phyloP scores from a whole-genome alignment of 768 basidiomycete genomes.

The Leccinum variicolor region DNA sequence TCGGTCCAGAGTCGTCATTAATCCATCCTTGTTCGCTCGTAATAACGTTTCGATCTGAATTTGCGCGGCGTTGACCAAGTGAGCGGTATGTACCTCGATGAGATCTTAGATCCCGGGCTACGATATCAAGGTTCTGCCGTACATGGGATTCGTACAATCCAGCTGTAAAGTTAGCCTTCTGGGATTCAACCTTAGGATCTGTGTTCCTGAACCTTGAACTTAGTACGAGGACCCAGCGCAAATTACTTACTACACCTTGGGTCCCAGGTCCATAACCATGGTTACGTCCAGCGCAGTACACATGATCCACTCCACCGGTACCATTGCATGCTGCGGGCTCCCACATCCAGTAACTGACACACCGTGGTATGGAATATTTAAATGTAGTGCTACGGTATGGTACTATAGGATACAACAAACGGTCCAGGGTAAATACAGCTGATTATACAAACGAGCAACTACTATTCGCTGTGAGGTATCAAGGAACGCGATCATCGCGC shows the following conservation, averaged over 20 bases:
- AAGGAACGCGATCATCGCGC: background rate
- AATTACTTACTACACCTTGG: background rate
- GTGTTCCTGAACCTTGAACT: background rate
- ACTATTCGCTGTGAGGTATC: slow-evolving; percentile 10
- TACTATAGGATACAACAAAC: slow-evolving; percentile 16
- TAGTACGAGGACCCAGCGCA: background rate
- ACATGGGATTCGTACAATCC: slow-evolving; percentile 2
- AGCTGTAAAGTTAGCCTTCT: background rate
- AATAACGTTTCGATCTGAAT: background rate
- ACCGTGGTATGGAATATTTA: background rate
- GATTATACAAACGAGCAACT: background rate
- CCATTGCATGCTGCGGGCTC: background rate
- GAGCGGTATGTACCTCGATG: background rate
- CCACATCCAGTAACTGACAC: background rate
- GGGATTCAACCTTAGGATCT: slow-evolving; percentile 10
- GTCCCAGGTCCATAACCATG: background rate
- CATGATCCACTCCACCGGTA: background rate
- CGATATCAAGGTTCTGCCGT: slow-evolving; percentile 8
- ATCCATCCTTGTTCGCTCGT: background rate
- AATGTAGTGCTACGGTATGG: background rate
- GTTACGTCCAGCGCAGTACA: background rate
- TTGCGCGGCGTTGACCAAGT: background rate
- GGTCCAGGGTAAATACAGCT: slow-evolving; percentile 13
- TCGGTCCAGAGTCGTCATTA: background rate
- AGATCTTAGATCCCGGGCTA: background rate